Evolutionary conservation across 2,329 filamentous ascomycete genomes (phyloP).

Genomic region (Calonectria montana): DNA sequence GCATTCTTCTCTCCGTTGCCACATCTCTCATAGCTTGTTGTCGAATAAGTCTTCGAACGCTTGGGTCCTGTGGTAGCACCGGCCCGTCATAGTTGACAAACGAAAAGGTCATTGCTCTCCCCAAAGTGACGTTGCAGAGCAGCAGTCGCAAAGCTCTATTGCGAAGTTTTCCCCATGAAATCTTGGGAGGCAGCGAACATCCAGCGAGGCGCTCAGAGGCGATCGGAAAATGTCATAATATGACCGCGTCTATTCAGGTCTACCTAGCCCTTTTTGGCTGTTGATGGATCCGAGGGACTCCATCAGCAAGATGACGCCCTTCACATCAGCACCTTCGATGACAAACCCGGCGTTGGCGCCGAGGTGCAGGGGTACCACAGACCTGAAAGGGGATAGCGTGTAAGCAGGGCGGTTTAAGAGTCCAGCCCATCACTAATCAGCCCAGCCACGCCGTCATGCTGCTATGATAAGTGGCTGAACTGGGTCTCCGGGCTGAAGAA

Average conservation of each 20-base stretch:
- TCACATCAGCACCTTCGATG: not conserved
- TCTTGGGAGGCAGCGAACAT: not conserved
- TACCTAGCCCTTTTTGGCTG: slow-evolving; percentile 9
- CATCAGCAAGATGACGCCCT: not conserved
- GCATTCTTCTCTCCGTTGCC: slow-evolving; percentile 7
- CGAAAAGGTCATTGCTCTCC: slow-evolving; percentile 14
- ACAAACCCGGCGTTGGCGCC: not conserved
- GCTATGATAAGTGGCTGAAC: not conserved
- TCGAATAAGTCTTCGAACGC: slow-evolving; percentile 21
- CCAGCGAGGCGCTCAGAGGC: not conserved
- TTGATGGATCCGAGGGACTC: not conserved
- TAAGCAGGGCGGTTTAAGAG: not conserved
- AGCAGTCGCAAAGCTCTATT: not conserved
- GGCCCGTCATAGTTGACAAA: slow-evolving; percentile 25
- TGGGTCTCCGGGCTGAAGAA: not conserved
- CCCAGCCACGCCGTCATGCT: not conserved
- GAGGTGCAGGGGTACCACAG: slow-evolving; percentile 6
- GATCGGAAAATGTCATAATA: not conserved
- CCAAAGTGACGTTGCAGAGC: not conserved
- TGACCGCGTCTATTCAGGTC: not conserved
- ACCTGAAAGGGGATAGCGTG: slow-evolving; percentile 9
- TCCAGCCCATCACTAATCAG: not conserved
- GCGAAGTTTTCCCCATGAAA: not conserved
- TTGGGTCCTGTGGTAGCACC: slow-evolving; percentile 7
- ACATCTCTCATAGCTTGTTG: slow-evolving; percentile 23